These are phyloP conservation scores for Halenospora varia DNA, from an alignment of 495 filamentous ascomycete genomes.

Conservation along the genomic window DNA sequence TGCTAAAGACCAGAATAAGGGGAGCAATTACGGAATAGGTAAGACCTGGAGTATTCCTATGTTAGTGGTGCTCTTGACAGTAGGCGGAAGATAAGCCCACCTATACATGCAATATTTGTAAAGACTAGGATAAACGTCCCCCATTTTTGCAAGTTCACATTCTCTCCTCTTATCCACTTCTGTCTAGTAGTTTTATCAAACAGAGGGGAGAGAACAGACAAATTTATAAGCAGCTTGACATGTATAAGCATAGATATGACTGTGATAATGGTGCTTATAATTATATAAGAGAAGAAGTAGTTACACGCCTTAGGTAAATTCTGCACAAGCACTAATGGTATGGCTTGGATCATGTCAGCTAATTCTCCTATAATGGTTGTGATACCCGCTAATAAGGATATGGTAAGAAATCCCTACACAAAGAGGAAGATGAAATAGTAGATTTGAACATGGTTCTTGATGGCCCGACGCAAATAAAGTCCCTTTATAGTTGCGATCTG, in stretches of 20 bases:
- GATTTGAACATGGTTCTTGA: slow-evolving; percentile 83
- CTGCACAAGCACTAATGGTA: slow-evolving; percentile 61
- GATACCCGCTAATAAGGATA: slow-evolving; percentile 73
- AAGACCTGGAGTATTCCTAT: slow-evolving; percentile 3
- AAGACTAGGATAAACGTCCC: slow-evolving; percentile 83
- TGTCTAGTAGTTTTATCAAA: slow-evolving; percentile 1
- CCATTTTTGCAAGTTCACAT: slow-evolving; percentile 47
- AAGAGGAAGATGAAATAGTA: slow-evolving; percentile 92
- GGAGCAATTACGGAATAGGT: slow-evolving; percentile 64
- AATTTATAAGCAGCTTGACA: slow-evolving; percentile 31
- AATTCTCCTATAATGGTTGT: slow-evolving; percentile 60
- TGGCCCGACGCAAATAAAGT: slow-evolving; percentile 59
- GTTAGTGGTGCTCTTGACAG: neutral
- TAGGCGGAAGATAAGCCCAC: slow-evolving; percentile 34
- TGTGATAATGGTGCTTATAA: slow-evolving; percentile 80
- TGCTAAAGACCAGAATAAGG: slow-evolving; percentile 78
- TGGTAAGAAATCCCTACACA: slow-evolving; percentile 84
- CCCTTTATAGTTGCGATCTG: slow-evolving; percentile 55
- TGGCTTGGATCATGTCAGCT: slow-evolving; percentile 50
- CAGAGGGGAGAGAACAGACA: slow-evolving; percentile 7
- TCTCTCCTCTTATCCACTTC: neutral
- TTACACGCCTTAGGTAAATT: slow-evolving; percentile 81
- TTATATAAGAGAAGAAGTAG: slow-evolving; percentile 92
- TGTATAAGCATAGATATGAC: slow-evolving; percentile 68
- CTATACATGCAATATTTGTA: slow-evolving; percentile 78